Evolutionary conservation across 1,284 basidiomycete species (phyloP), one percentile per base, ranked within the genome.

Genomic region (Sanghuangporus sanghuang): DNA sequence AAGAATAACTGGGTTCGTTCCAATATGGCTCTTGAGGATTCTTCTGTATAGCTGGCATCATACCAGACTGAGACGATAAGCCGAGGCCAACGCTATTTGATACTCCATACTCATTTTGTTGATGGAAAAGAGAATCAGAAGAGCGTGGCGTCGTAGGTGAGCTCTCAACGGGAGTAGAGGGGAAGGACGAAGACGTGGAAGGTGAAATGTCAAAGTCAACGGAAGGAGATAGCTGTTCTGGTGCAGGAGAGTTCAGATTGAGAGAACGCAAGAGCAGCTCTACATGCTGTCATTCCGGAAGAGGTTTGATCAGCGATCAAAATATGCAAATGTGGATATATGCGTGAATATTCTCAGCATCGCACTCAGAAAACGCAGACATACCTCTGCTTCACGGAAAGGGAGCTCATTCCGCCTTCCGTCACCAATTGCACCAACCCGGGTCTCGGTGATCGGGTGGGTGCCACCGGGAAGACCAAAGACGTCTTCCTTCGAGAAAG

Each of bases 261-360:
- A 92, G 78, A 27, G 87, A 84, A 52, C 89, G 85, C 61, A 92
- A 77, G 50, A 92, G 79, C 74, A 90, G 87, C 69, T 89, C 87
- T 67, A 91, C 85, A 70, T 89, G 87, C 88, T 91, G 65, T 3
- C 55, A 69, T 67, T 38, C 18, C 67, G 64, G 57, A 44, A 42
- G 36, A 32, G 35, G 27, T 53, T 68, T 50, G 68, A 62, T 66
- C 35, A 62, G 66, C 44, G 16, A 46, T 46, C 44, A n/a, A 46
- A 46, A 69, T 67, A 64, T 67, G 69, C 66, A 68, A 65, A 66
- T 56, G 66, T 32, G 50, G 56, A 64, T 63, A 59, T 59, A 68
- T 54, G 57, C 66, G 67, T 12, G 44, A 46, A 21, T 14, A 46
- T 42, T 46, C 44, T 63, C 69, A 70, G 67, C 64, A 73, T 66